Base-by-base conservation (phyloP, 2,329 filamentous ascomycete genomes). In the Aureobasidium melanogenum region DNA sequence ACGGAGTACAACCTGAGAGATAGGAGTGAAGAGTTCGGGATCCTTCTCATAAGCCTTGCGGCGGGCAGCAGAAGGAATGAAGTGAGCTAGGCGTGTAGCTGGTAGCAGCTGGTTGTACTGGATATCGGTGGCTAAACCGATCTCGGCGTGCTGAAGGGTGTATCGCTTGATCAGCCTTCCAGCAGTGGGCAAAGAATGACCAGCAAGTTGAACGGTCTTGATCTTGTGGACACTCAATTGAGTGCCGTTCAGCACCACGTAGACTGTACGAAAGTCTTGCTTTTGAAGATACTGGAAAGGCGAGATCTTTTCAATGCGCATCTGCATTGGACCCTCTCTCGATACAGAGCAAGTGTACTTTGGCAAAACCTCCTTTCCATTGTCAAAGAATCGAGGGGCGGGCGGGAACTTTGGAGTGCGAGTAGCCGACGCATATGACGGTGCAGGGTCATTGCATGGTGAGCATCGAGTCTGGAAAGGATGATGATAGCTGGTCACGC, bases 91-190 rank as follows among this genome's bases (percentile, higher is more conserved):
- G 5, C 76, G 71, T 12, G 74, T 76, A 61, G 75, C 75, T 9
- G 78, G 78, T 0, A 74, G 66, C 32, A 79, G 65, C 2, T 74
- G 62, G 0, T 69, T 71, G 81, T 89, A 88, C 67, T 82, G 79
- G 70, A 88, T 87, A 72, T 91, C 88, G 17, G 84, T 82, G 10
- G 88, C 88, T 64, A 91, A 82, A 12, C 88, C 88, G 24, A 88
- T 83, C 72, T 91, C 88, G 24, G 88, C 88, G 69, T 91, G 86
- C 65, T 89, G 82, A 51, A 91, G 77, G 57, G 84, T 88, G 70
- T 89, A 91, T n/a, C 80, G 82, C 70, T 79, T 83, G 64, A 89
- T 76, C 39, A 90, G 73, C 60, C 77, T 78, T 22, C 82, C 82
- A 73, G 86, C 65, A 78, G 81, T 63, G 2, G 56, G 56, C 17